Evolutionary conservation across 176 grass and related monocot genomes (phyloP), one percentile per base, ranked within the genome.

Genomic region (Oryza meyeriana): DNA sequence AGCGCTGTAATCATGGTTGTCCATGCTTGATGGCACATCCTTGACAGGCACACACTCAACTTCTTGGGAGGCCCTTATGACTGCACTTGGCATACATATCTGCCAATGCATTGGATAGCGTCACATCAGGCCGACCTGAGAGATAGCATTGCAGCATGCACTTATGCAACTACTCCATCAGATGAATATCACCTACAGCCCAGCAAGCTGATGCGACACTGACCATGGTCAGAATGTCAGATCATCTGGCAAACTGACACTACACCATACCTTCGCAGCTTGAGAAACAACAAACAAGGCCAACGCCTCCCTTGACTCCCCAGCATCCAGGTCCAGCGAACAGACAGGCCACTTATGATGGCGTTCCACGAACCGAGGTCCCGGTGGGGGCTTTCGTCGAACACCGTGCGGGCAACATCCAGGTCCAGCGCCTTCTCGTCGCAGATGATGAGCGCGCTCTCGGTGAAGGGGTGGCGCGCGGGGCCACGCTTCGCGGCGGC

Each of bases 211-310:
- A 76, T 10, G 69, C n/a, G 50, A 90, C 42, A 44, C 79, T 88
- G 52, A 85, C 79, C 88, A 90, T 90, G 30, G 64, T 83, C 41
- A 90, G 57, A 80, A 83, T 82, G 76, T 88, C 88, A n/a, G n/a
- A n/a, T n/a, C n/a, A n/a, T n/a, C n/a, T n/a, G n/a, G n/a, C n/a
- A n/a, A n/a, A n/a, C n/a, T 10, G 74, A 69, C 17, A 42, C 20
- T 12, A 70, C 20, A 1, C 78, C 88, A 7, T 38, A 44, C 57
- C 74, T 76, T 26, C 75, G 62, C 33, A 90, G 50, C 57, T 83
- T 64, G 8, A 76, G 8, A 55, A 93, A 90, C 78, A 82, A 41
- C 5, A 55, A 93, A 90, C 78, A 82, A 41, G 2, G 41, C 12
- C 35, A 90, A 11, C 12, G 74, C 81, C 12, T 85, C 64, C 26